Percentiles rank a stretch among this genome's conserved stretches.
Conservation (phyloP, 2,329 filamentous ascomycete genomes). For the Paradendryphiella salina region DNA sequence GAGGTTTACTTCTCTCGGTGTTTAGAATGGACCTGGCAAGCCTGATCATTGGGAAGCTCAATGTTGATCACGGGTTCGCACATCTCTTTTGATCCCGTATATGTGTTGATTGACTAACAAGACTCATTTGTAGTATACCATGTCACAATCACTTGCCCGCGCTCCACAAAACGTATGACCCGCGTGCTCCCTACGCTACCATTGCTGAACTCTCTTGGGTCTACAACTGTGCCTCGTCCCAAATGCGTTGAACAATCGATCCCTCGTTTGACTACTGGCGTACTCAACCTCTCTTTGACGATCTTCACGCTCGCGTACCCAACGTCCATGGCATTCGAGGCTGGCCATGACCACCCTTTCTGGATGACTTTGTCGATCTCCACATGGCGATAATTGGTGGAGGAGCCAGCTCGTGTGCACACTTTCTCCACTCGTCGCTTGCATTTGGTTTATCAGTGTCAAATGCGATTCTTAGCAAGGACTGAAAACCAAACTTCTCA, state of each 20-base stretch:
- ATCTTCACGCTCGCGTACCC: slow-evolving; percentile 1
- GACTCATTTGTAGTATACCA: neutral
- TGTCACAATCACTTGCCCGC: neutral
- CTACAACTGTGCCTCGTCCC: neutral
- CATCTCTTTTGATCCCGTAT: neutral
- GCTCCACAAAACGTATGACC: neutral
- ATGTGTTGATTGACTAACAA: neutral
- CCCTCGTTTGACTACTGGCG: no score
- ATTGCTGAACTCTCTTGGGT: neutral
- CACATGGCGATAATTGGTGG: slow-evolving; percentile 39
- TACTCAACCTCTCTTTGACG: neutral
- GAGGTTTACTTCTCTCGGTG: no score
- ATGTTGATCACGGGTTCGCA: neutral
- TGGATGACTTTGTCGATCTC: slow-evolving; percentile 33
- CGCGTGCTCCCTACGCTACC: neutral
- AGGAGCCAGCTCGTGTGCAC: slow-evolving; percentile 41
- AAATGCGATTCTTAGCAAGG: slow-evolving; percentile 37
- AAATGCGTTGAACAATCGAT: neutral
- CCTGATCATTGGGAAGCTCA: neutral
- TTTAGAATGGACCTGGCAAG: neutral
- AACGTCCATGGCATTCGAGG: slow-evolving; percentile 31
- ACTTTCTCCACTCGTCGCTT: slow-evolving; percentile 40
- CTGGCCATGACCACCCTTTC: slow-evolving; percentile 16
- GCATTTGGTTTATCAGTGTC: slow-evolving; percentile 30
- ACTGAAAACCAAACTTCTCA: slow-evolving; percentile 37